These are phyloP conservation scores for Aspergillus ellipticus DNA, from an alignment of 495 filamentous ascomycete genomes.

Conservation along the genomic window DNA sequence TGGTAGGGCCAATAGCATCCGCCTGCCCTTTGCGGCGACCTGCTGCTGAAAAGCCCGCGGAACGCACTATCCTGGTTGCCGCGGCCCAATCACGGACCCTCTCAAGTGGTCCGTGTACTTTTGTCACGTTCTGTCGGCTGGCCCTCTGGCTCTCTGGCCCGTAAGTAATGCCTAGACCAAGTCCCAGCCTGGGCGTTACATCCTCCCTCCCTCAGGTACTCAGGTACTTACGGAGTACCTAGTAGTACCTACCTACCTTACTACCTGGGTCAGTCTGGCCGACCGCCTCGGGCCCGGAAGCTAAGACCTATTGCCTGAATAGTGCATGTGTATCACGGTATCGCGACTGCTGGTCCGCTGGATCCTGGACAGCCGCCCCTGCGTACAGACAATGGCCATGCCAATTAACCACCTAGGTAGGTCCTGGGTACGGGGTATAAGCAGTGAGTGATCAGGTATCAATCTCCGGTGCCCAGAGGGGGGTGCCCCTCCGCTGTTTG, in stretches of 20 bases:
- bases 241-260: no score
- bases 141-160: neutral
- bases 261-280: neutral
- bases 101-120: conserved; percentile 24
- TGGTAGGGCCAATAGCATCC: conserved; percentile 18
- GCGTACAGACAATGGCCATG: no score
- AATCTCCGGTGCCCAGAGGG: no score
- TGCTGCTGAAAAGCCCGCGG: conserved; percentile 32
- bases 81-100: conserved; percentile 35
- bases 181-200: neutral
- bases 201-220: neutral
- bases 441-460: no score
- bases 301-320: neutral
- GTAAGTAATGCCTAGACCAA: neutral
- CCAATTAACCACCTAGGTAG: no score
- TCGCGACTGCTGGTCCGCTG: no score
- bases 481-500: no score
- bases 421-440: no score
- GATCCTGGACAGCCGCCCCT: no score
- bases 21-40: conserved; percentile 41
- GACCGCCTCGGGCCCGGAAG: neutral
- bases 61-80: conserved; percentile 35
- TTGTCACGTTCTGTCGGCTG: conserved; percentile 19
- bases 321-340: neutral
- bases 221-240: no score